Evolutionary conservation across 805 yeast species (phyloP), one percentile per base, ranked within the genome.

Genomic region (Saccharomycopsis fermentans): DNA sequence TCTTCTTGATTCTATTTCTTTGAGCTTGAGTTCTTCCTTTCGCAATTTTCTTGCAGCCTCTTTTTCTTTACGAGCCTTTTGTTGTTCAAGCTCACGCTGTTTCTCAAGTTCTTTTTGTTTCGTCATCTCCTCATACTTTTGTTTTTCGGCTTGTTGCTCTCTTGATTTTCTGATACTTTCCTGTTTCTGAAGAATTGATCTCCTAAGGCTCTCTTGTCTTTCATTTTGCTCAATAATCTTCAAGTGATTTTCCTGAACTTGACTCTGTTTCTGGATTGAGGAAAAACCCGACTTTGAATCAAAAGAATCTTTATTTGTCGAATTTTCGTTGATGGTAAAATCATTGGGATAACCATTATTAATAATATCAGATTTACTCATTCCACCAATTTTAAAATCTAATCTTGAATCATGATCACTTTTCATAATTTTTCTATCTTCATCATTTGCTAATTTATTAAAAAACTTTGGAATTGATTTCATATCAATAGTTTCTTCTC

Each of bases 341-440:
- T 58, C 59, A 24, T 50, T 54, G 54, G 67, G 67, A 16, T 29
- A 21, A 3, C 79, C 80, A 4, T 71, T 64, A 60, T 78, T 71
- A 4, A 82, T 70, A 3, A 81, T 65, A 9, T 67, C 64, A n/a
- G 70, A 63, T 55, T 68, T 71, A 2, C 68, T 55, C 24, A 57
- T 58, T 8, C 67, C 67, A n/a, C 57, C 59, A 9, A 77, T 64
- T 63, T 74, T 78, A 1, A 63, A 56, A 51, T 82, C 78, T 2
- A 82, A 72, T 26, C 70, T 68, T 8, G 57, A 54, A 2, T 83
- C 73, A 63, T 71, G 80, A 0, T 80, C 76, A 59, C 81, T 83
- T 56, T 73, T 74, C 60, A 77, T 70, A 2, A 80, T 76, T 54
- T 73, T 70, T 39, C 69, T 73, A 62, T 70, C 77, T 12, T 54